Base-by-base conservation (phyloP, 305 asterid species). In the Solanum hybrid region DNA sequence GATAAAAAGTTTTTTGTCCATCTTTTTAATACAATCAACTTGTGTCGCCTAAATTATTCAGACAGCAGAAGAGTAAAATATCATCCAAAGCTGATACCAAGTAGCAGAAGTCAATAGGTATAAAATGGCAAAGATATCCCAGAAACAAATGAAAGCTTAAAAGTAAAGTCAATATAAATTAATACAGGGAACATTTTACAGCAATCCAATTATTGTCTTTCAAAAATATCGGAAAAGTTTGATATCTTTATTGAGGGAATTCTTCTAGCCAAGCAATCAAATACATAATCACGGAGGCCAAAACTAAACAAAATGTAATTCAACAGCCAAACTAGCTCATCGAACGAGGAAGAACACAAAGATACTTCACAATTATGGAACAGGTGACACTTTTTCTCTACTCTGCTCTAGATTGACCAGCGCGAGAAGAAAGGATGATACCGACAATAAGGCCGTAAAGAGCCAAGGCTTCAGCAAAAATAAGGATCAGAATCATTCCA, bases 351-450 rank as follows among this genome's bases (percentile, higher is more conserved):
- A 89, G 76, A 89, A 90, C 89, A 87, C 45, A 34, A 88, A 73
- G 86, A 89, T 77, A 88, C 69, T 92, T 84, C 89, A 77, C 45
- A 77, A 86, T 37, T 34, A 88, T 86, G 31, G 38, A 81, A 90
- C 91, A 89, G 26, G 78, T 29, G n/a, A 85, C 12, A 22, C 78
- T 86, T 76, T 64, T 90, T 86, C 66, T 31, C 92, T 94, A 95
- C 87, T 95, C 98, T 76, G 97, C 98, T 92, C 98, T 94, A 76
- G 98, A 95, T 92, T 95, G 98, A 86, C 97, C 95, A 90, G 96
- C 97, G 19, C 96, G 96, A 51, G 97, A 95, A 81, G 97, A 95
- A 73, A 95, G 97, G 91, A 95, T 95, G 92, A 95, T 95, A 13
- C 97, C 97, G 24, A 95, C 97, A 90, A 95, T 95, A 81, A 94